Conservation (phyloP, 1,284 basidiomycete genomes). For the Austroboletus rostrupii region DNA sequence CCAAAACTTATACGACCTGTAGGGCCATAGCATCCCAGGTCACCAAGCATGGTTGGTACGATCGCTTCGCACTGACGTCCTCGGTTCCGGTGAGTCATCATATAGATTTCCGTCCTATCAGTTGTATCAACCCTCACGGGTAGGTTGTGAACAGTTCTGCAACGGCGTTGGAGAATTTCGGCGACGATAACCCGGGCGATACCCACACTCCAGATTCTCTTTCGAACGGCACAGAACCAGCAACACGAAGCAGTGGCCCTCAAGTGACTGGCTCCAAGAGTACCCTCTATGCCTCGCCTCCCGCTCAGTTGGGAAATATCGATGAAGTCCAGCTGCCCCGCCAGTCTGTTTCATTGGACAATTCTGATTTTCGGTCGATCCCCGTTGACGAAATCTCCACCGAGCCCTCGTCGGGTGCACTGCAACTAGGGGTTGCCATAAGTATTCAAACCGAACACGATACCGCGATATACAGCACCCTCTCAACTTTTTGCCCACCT, state of each 20-base stretch:
- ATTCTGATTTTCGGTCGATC: neutral
- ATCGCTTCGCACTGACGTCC: conserved; percentile 27
- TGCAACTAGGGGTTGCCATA: neutral
- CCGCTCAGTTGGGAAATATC: neutral
- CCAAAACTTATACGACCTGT: conserved; percentile 41
- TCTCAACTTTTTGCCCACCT: conserved; percentile 1
- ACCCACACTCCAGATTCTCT: neutral
- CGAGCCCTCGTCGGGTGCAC: neutral
- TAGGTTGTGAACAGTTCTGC: conserved; percentile 21
- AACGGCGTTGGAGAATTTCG: conserved; percentile 10
- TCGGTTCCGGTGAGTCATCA: conserved; percentile 23
- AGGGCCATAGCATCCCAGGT: conserved; percentile 36
- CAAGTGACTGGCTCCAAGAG: conserved; percentile 1
- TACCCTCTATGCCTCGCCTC: neutral
- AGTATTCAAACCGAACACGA: neutral
- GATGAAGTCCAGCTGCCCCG: neutral
- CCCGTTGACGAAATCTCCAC: conserved; percentile 1
- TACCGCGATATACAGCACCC: neutral
- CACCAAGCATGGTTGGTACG: conserved; percentile 51
- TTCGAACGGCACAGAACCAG: neutral
- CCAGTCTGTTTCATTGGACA: neutral
- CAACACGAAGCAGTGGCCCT: neutral
- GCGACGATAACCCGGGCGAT: conserved; percentile 5
- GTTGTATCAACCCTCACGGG: neutral
- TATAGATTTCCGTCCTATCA: neutral